Percentiles rank a stretch among this genome's conserved stretches.
These are phyloP conservation scores for Conoideocrella luteorostrata DNA, from an alignment of 2,329 filamentous ascomycete species.

Conservation along the genomic window DNA sequence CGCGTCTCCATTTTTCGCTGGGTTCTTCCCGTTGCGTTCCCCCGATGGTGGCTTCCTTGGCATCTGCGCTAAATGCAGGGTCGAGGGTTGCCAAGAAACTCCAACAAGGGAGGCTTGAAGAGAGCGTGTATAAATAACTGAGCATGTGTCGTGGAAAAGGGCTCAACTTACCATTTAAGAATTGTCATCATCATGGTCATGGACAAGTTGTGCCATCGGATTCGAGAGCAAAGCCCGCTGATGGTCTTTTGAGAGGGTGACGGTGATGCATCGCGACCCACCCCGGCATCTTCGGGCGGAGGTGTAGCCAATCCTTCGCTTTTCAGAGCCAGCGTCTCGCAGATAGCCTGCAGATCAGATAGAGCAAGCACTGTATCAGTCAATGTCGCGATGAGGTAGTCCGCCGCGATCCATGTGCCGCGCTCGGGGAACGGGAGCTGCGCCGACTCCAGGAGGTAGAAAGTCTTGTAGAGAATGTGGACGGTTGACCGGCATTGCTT, in stretches of 20 bases:
- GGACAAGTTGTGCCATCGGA: slow-evolving; percentile 32
- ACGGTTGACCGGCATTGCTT: slow-evolving; percentile 32
- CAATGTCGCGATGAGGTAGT: slow-evolving; percentile 28
- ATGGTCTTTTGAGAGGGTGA: slow-evolving; percentile 21
- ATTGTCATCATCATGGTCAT: slow-evolving; percentile 34
- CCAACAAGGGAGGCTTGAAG: too few relatives aligned
- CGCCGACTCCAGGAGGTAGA: slow-evolving; percentile 25
- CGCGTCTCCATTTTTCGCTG: slow-evolving; percentile 2
- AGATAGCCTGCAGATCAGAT: slow-evolving; percentile 25
- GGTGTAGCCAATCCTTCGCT: slow-evolving; percentile 5
- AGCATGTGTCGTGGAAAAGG: too few relatives aligned
- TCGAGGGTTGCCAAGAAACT: slow-evolving; percentile 2
- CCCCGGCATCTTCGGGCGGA: slow-evolving; percentile 6
- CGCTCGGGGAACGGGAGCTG: slow-evolving; percentile 29
- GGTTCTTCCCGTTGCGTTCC: neutral
- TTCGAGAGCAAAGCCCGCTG: slow-evolving; percentile 23
- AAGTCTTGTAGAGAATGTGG: slow-evolving; percentile 29
- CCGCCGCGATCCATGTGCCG: slow-evolving; percentile 27
- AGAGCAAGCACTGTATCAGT: slow-evolving; percentile 31
- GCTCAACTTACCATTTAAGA: slow-evolving; percentile 27
- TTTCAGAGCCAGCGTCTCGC: slow-evolving; percentile 12
- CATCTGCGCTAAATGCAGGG: neutral
- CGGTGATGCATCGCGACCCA: neutral
- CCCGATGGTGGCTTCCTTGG: slow-evolving; percentile 7
- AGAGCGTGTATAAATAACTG: too few relatives aligned